A percentile compares a stretch with the other conserved stretches of the same genome.
Evolutionary conservation across 2,329 filamentous ascomycete species (phyloP).

Genomic region (Talaromyces sp.): DNA sequence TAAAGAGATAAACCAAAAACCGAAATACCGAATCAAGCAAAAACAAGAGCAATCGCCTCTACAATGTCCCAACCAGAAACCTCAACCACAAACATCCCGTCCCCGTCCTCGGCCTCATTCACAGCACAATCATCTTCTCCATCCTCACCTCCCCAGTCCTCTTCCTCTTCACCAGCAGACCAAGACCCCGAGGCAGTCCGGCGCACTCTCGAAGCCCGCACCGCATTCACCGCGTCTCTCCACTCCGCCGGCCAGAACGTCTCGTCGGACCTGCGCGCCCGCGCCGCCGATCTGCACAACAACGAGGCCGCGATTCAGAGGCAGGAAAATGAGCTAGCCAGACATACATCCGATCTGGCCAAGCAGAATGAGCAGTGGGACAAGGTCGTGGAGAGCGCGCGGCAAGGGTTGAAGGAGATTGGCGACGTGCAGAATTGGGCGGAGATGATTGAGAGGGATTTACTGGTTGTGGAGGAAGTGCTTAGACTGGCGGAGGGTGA

Average conservation of each 20-base stretch:
- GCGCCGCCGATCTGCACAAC: slow-evolving; percentile 52
- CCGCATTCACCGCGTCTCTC: slow-evolving; percentile 42
- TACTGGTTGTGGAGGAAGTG: slow-evolving; percentile 40
- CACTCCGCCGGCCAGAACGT: slow-evolving; percentile 43
- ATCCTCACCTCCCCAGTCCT: slow-evolving; percentile 13
- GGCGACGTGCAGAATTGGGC: slow-evolving; percentile 64
- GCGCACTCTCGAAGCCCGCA: slow-evolving; percentile 37
- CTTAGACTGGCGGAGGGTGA: slow-evolving; percentile 25
- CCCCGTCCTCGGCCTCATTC: neutral
- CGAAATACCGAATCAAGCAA: neutral
- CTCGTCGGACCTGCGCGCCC: slow-evolving; percentile 49
- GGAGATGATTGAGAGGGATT: slow-evolving; percentile 53
- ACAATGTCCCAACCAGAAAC: neutral
- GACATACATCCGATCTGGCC: slow-evolving; percentile 45
- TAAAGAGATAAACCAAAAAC: neutral
- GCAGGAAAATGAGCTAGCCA: slow-evolving; percentile 51
- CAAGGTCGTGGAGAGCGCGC: slow-evolving; percentile 50
- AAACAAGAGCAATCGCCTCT: neutral
- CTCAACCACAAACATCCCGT: slow-evolving; percentile 1
- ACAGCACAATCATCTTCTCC: slow-evolving; percentile 12
- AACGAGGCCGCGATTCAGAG: slow-evolving; percentile 50
- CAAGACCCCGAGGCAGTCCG: slow-evolving; percentile 8
- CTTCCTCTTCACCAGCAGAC: slow-evolving; percentile 10
- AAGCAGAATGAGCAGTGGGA: slow-evolving; percentile 52
- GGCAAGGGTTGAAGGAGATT: slow-evolving; percentile 56